Conservation (phyloP, 805 yeast genomes). For the Trichomonascus vanleenenianus region DNA sequence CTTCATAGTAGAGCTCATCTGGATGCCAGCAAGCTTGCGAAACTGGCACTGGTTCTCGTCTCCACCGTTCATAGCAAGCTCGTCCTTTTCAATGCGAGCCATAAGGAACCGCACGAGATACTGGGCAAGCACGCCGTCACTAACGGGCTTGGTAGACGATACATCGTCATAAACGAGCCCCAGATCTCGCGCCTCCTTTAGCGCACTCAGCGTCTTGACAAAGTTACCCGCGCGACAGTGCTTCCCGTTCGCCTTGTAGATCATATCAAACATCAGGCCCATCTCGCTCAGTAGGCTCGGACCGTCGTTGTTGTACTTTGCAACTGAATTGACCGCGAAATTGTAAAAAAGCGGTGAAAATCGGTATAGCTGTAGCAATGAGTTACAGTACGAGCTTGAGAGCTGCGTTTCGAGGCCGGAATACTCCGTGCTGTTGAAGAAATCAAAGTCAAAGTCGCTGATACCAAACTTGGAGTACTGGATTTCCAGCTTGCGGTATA, state of each 20-base stretch:
- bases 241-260: conserved; percentile 67
- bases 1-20: conserved; percentile 15
- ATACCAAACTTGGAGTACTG: conserved; percentile 87
- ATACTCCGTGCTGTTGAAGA: conserved; percentile 63
- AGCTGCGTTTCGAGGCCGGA: conserved; percentile 89
- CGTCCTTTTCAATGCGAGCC: conserved; percentile 45
- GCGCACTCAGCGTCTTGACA: conserved; percentile 41
- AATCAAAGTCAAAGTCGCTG: conserved; percentile 85
- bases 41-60: conserved; percentile 3
- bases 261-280: conserved; percentile 89
- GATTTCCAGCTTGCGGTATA: conserved; percentile 67
- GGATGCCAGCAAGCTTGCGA: conserved; percentile 12
- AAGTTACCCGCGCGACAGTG: conserved; percentile 82
- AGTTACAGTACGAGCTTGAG: conserved; percentile 69
- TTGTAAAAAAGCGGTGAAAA: conserved; percentile 70
- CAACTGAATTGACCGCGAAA: conserved; percentile 47
- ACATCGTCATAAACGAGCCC: conserved; percentile 46
- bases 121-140: conserved; percentile 32
- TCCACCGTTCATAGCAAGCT: conserved; percentile 19
- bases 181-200: conserved; percentile 43
- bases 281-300: conserved; percentile 63
- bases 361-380: conserved; percentile 71
- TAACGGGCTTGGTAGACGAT: conserved; percentile 8
- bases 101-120: conserved; percentile 54
- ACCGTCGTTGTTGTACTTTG: conserved; percentile 29